Conservation (phyloP, 106 monocot genomes). For the Dendrobium catenatum region DNA sequence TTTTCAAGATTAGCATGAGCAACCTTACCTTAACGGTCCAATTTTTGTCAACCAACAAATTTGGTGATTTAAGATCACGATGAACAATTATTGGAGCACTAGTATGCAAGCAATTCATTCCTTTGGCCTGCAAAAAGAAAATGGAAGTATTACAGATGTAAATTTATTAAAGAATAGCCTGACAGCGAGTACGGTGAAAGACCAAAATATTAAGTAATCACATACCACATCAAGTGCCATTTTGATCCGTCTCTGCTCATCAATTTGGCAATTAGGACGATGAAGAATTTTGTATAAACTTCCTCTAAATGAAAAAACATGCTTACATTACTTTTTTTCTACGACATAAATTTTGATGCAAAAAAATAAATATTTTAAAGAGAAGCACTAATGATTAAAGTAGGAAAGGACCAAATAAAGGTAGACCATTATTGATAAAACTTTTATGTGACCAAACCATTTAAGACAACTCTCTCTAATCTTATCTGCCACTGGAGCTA, state of each 20-base stretch:
- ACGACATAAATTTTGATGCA: neutral
- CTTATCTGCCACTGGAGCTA: too few species aligned
- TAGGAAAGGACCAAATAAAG: neutral
- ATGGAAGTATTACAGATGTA: neutral
- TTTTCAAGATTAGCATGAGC: neutral
- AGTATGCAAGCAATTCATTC: conserved; percentile 91
- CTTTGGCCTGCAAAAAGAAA: conserved; percentile 57
- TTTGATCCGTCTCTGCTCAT: conserved; percentile 83
- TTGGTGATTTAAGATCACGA: conserved; percentile 95
- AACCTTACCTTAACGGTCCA: conserved; percentile 89
- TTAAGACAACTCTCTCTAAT: too few species aligned
- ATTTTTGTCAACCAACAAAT: conserved; percentile 92
- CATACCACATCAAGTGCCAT: conserved; percentile 98
- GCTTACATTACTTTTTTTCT: neutral
- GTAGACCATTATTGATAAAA: neutral
- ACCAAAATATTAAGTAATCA: neutral
- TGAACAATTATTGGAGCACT: conserved; percentile 92
- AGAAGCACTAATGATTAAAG: neutral
- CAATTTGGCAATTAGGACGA: conserved; percentile 92
- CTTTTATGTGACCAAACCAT: too few species aligned
- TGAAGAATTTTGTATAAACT: conserved; percentile 94
- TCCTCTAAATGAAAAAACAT: conserved; percentile 46
- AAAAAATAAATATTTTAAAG: neutral
- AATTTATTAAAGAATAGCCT: neutral
- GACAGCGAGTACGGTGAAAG: neutral